A percentile compares a stretch with the other conserved stretches of the same genome.
Conservation (phyloP, 2,329 filamentous ascomycete species). For the Pseudogymnoascus sp. region DNA sequence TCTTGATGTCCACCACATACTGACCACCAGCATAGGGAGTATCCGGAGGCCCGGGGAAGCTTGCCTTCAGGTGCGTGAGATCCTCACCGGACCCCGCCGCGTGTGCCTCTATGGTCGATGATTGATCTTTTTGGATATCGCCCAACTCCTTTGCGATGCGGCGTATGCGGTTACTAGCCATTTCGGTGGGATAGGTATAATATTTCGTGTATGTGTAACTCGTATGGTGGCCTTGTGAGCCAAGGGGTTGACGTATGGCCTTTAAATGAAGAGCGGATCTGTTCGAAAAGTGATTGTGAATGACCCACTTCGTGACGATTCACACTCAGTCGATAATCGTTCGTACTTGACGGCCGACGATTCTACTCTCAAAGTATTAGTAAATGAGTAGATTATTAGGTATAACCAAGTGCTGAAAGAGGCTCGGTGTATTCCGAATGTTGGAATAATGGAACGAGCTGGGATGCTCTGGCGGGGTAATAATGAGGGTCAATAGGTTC, state of each 20-base stretch:
- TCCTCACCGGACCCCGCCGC: constrained; percentile 56
- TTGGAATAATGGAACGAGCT: neutral
- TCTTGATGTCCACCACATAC: constrained; percentile 76
- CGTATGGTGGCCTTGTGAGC: neutral
- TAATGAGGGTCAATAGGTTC: neutral
- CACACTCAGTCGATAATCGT: neutral
- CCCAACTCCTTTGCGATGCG: constrained; percentile 69
- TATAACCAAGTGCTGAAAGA: neutral
- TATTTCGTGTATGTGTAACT: constrained; percentile 7
- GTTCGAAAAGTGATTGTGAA: constrained; percentile 3
- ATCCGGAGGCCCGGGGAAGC: constrained; percentile 80
- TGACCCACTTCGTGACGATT: constrained; percentile 9
- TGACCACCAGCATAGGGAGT: constrained; percentile 87
- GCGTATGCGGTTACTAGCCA: constrained; percentile 33
- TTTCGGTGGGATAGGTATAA: neutral
- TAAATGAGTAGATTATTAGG: neutral
- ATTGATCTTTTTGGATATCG: constrained; percentile 68
- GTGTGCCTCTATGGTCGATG: constrained; percentile 69
- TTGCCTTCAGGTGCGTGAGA: constrained; percentile 75
- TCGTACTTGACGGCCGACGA: neutral
- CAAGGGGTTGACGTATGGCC: neutral
- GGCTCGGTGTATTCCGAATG: neutral
- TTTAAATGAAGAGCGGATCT: constrained; percentile 3
- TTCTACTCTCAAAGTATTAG: neutral
- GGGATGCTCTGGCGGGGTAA: constrained; percentile 9